Base-by-base conservation (phyloP, 768 basidiomycete species). In the Russula compacta region DNA sequence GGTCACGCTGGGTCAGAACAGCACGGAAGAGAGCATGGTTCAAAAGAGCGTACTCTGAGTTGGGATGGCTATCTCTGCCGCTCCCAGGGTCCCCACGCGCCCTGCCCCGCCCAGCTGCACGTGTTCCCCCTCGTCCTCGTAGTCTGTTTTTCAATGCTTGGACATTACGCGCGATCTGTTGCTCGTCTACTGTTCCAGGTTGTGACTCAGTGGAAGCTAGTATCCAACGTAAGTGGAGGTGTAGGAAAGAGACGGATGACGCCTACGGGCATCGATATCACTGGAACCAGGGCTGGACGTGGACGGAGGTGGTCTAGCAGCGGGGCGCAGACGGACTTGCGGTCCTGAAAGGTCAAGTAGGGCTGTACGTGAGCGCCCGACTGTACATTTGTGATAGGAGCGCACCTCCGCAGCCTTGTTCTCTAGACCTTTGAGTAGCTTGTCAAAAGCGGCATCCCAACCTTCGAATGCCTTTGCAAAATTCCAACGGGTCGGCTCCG, bases 121-220 rank as follows among this genome's bases (percentile, higher is more conserved):
- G 79, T 60, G 83, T 75, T 3, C 82, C 83, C 0, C 86, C 87
- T 55, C 86, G 78, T 32, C 88, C 88, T 57, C 91, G 88, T 53
- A 97, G 73, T 36, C 92, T 80, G 55, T 81, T 86, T 73, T 95
- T 97, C 56, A 99, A 78, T 0, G 90, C 91, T 66, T 93, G 87
- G 1, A 97, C 89, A 69, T 95, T 97, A 66, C 90, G 80, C 4
- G 95, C 85, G 63, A 98, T 98, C 67, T 93, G 85, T 69, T 95
- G 88, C 60, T 91, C 92, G 64, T 94, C 92, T 44, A 81, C 79
- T 2, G 82, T 76, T 3, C 75, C 71, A 44, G 84, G 82, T 21
- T 78, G 68, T 8, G 79, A 74, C 63, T 79, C 74, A 3, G 78
- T 75, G 1, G 81, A 82, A 48, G 75, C 81, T 84, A 59, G 57